Evolutionary conservation across 2,329 filamentous ascomycete species (phyloP), one percentile per base, ranked within the genome.

Genomic region (Coniochaeta pulveracea): DNA sequence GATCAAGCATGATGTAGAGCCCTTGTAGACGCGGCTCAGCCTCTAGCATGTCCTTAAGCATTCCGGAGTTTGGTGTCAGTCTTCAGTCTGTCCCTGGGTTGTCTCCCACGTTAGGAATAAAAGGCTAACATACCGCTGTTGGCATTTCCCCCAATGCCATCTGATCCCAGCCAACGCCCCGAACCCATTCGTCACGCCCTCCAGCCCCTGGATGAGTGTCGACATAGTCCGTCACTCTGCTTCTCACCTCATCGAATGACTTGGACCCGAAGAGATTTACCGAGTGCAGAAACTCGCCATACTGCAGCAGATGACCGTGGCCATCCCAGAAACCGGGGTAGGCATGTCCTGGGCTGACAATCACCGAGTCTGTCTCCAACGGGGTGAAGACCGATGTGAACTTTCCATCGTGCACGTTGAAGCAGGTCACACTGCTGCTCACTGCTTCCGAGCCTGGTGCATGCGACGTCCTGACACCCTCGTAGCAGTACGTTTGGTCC

Each of bases 111-210:
- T 2, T 19, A 12, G 4, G 12, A 29, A 31, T 26, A 15, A 32
- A 19, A 21, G 6, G 28, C 26, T 34, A 17, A 61, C 69, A 47
- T 54, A 74, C 70, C 44, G 77, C 72, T 21, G 68, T 73, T 6
- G 79, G 79, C 76, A 80, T 77, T 5, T 64, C 64, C 3, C 72
- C 70, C 46, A 80, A 69, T 15, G 63, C 60, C 37, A 71, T 72
- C 55, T 83, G 79, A 46, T 83, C 78, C 79, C 79, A 84, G 2
- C 79, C 79, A 10, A 79, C 63, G 0, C 79, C 79, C 35, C 76
- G 60, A 28, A 80, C 53, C 79, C 79, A 83, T 35, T 73, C 63
- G 6, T 64, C 55, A 21, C 55, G 58, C 0, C 61, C 62, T 2
- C 76, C 77, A 8, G 61, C 62, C 0, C 56, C 63, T 0, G 67